phyloP scores from a whole-genome alignment of 768 basidiomycete species.

The Lactarius sanguifluus region DNA sequence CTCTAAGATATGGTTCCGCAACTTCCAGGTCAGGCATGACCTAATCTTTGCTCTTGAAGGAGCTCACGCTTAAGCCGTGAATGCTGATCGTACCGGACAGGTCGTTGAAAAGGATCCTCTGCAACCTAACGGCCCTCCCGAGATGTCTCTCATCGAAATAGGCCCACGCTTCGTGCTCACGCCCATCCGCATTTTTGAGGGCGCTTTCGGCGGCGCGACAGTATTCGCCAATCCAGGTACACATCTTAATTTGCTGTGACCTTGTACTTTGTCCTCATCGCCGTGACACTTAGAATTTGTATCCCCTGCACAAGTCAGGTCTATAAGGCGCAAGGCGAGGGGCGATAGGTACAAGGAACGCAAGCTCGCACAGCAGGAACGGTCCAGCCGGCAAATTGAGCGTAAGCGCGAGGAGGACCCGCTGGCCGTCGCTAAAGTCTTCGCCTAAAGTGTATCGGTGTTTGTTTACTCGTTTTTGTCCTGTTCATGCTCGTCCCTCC shows the following conservation, averaged over 20 bases:
- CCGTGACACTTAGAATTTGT: constrained; percentile 69
- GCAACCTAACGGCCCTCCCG: constrained; percentile 80
- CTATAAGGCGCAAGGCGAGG: constrained; percentile 63
- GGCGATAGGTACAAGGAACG: constrained; percentile 80
- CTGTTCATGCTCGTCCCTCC: neutral
- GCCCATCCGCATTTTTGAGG: constrained; percentile 97
- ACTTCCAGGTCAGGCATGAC: constrained; percentile 74
- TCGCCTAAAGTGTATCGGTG: constrained; percentile 55
- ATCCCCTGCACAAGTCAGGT: constrained; percentile 80
- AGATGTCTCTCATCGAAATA: constrained; percentile 91
- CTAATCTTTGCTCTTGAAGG: neutral
- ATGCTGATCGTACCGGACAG: constrained; percentile 40
- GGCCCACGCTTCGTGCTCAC: constrained; percentile 97
- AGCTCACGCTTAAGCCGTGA: neutral
- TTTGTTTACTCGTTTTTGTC: constrained; percentile 15
- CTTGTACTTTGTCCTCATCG: constrained; percentile 11
- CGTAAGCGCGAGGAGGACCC: constrained; percentile 71
- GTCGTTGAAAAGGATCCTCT: constrained; percentile 93
- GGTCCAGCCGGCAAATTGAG: constrained; percentile 58
- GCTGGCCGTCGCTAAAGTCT: constrained; percentile 85
- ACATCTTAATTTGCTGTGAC: constrained; percentile 31
- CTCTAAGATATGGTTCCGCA: constrained; percentile 98
- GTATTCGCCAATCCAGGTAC: constrained; percentile 93
- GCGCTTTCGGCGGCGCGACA: constrained; percentile 92
- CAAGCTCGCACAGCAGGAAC: constrained; percentile 75